phyloP scores from a whole-genome alignment of 2,329 filamentous ascomycete genomes.

The Sporothrix phasma region DNA sequence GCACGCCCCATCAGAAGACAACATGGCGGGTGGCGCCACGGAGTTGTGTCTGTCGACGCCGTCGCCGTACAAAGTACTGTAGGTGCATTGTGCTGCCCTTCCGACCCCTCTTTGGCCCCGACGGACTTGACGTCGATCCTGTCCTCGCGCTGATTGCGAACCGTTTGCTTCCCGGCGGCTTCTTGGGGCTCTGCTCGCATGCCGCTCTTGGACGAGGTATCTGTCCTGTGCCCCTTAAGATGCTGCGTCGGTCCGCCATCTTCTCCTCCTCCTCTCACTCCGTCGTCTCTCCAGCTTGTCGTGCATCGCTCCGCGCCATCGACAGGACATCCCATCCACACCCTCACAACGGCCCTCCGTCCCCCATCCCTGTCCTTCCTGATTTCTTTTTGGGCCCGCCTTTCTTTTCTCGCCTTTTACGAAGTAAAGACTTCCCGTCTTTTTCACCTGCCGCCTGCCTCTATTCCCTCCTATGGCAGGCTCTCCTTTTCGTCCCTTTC shows the following conservation, averaged over 20 bases:
- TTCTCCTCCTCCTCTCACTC: background rate
- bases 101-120: conserved; percentile 1
- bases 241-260: background rate
- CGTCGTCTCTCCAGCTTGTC: background rate
- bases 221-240: background rate
- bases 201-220: too few relatives aligned
- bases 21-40: background rate
- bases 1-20: too few relatives aligned
- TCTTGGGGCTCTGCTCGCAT: background rate
- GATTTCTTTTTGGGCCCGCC: background rate
- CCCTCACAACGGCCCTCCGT: background rate
- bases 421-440: background rate
- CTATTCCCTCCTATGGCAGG: conserved; percentile 1
- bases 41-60: background rate
- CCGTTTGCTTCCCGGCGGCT: background rate
- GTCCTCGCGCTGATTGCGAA: background rate
- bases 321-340: background rate
- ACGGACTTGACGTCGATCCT: conserved; percentile 9
- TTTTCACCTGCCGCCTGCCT: conserved; percentile 1
- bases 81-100: background rate
- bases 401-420: conserved; percentile 1
- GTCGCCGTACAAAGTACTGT: background rate
- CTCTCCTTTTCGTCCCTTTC: background rate
- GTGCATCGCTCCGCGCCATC: background rate
- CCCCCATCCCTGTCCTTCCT: background rate